Conservation (phyloP, 2,329 filamentous ascomycete genomes). For the Setomelanomma holmii region DNA sequence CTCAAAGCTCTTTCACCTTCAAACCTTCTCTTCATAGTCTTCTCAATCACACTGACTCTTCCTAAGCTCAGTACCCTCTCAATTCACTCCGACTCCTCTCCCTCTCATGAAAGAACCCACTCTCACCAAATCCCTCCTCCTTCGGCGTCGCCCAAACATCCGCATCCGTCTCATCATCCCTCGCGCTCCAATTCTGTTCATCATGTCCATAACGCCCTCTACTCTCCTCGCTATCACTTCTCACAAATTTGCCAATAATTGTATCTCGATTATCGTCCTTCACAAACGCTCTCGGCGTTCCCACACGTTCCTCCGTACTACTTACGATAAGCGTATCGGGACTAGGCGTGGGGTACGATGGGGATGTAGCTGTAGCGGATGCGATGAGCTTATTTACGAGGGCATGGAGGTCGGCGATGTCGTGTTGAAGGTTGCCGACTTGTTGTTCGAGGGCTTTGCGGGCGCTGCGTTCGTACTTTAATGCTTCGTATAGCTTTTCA, state of each 20-base stretch:
- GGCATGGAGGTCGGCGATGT: slow-evolving; percentile 39
- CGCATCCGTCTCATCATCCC: slow-evolving; percentile 9
- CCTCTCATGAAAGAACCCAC: slow-evolving; percentile 29
- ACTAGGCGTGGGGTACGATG: slow-evolving; percentile 42
- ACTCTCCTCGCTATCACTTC: not conserved
- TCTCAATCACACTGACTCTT: slow-evolving; percentile 4
- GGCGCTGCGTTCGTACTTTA: slow-evolving; percentile 40
- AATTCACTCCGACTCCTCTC: slow-evolving; percentile 1
- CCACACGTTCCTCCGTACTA: slow-evolving; percentile 22
- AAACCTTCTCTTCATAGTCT: not conserved
- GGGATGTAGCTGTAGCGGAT: slow-evolving; percentile 20
- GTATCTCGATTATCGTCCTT: not conserved
- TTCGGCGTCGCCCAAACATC: slow-evolving; percentile 47
- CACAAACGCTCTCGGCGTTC: not conserved
- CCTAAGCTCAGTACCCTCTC: not conserved
- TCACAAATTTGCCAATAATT: not conserved
- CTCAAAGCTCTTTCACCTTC: not conserved
- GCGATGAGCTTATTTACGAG: slow-evolving; percentile 37
- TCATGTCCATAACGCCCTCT: slow-evolving; percentile 3
- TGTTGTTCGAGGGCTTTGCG: slow-evolving; percentile 44
- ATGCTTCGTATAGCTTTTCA: slow-evolving; percentile 29
- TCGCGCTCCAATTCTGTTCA: not conserved
- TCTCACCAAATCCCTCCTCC: slow-evolving; percentile 41
- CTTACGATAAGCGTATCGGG: slow-evolving; percentile 34
- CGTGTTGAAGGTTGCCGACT: slow-evolving; percentile 39